A percentile compares a stretch with the other conserved stretches of the same genome.
These are phyloP conservation scores for Boletus pseudo-olivaceus DNA, from an alignment of 768 basidiomycete species.

Conservation along the genomic window DNA sequence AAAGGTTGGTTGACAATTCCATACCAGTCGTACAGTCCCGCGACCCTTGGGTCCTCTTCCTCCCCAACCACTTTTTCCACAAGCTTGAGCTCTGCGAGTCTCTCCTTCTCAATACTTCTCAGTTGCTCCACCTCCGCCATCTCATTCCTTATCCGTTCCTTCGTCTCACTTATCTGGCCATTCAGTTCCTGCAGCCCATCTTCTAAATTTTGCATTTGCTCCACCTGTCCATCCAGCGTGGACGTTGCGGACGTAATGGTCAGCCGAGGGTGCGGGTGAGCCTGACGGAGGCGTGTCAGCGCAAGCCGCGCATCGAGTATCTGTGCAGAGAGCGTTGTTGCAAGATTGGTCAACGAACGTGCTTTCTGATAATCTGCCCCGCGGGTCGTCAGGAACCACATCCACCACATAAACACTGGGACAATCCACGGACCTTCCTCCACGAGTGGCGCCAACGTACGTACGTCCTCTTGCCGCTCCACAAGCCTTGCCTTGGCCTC, in stretches of 20 bases:
- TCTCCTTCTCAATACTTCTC: conserved; percentile 66
- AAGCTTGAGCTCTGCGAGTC: conserved; percentile 49
- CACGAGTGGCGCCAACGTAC: conserved; percentile 60
- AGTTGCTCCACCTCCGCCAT: conserved; percentile 55
- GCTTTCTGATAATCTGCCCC: conserved; percentile 57
- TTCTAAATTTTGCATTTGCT: conserved; percentile 72
- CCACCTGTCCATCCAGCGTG: conserved; percentile 71
- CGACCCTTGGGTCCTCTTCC: conserved; percentile 61
- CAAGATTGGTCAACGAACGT: conserved; percentile 48
- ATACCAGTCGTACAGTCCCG: conserved; percentile 69
- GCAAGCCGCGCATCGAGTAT: conserved; percentile 82
- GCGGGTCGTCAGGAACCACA: not conserved
- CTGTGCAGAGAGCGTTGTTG: conserved; percentile 61
- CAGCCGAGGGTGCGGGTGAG: conserved; percentile 74
- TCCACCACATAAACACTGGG: too few relatives aligned
- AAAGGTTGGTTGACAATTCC: conserved; percentile 17
- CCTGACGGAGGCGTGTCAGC: conserved; percentile 75
- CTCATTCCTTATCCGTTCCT: conserved; percentile 57
- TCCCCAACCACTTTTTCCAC: conserved; percentile 48
- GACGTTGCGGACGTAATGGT: conserved; percentile 74
- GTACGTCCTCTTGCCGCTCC: conserved; percentile 60
- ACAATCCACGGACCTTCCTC: conserved; percentile 52
- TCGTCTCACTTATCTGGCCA: conserved; percentile 48
- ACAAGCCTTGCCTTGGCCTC: conserved; percentile 58
- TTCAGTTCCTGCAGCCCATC: conserved; percentile 59